phyloP scores from a whole-genome alignment of 164 flowering plant genomes.

The Piper longum region DNA sequence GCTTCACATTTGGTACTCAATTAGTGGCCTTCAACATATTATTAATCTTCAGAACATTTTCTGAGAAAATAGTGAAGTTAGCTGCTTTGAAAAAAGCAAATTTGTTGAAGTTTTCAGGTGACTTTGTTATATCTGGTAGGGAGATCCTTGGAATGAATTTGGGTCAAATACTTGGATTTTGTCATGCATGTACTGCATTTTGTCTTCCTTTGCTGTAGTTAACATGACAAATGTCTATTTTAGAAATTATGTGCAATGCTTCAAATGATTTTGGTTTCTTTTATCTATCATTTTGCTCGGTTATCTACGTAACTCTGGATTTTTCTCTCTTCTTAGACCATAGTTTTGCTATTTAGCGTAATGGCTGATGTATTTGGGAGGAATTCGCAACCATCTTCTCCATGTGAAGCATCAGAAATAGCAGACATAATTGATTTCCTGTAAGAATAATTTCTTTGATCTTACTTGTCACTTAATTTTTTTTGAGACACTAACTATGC shows the following conservation, averaged over 20 bases:
- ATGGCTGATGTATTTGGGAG: conserved; percentile 87
- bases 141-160: too few species aligned
- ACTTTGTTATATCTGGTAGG: too few species aligned
- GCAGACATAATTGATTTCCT: conserved; percentile 83
- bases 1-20: too few species aligned
- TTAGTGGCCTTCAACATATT: too few species aligned
- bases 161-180: too few species aligned
- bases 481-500: neutral
- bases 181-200: too few species aligned
- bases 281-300: neutral
- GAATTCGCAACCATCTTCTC: conserved; percentile 50
- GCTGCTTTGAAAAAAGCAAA: too few species aligned
- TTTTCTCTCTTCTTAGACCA: conserved; percentile 29
- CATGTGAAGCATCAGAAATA: conserved; percentile 73
- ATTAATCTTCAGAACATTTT: too few species aligned
- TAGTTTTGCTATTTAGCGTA: conserved; percentile 49
- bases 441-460: conserved; percentile 31
- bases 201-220: too few species aligned
- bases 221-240: neutral
- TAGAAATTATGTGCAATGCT: neutral
- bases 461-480: neutral
- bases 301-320: neutral
- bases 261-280: neutral
- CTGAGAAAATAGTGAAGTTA: too few species aligned
- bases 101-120: too few species aligned